Evolutionary conservation across 345 rosid genomes (phyloP).

Genomic region (Syzygium oleosum): DNA sequence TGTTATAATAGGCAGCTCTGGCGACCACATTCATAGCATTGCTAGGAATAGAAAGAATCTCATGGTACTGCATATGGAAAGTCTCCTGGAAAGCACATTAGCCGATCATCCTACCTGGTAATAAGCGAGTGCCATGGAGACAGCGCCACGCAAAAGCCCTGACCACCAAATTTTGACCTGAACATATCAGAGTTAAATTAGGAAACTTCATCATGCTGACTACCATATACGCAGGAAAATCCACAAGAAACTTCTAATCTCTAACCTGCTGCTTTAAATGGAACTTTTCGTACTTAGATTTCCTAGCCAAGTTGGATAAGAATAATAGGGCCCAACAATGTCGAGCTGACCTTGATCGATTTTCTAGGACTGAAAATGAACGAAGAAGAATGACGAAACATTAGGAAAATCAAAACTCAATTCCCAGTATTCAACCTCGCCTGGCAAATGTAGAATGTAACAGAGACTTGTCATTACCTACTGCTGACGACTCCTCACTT

Average conservation of each 20-base stretch:
- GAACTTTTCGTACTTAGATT: slow-evolving; percentile 11
- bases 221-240: neutral
- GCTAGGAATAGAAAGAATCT: neutral
- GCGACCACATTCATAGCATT: too few species aligned
- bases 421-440: neutral
- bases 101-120: neutral
- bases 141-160: neutral
- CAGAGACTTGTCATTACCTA: slow-evolving; percentile 8
- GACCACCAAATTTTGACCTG: neutral
- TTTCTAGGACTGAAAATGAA: slow-evolving; percentile 24
- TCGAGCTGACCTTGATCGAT: slow-evolving; percentile 25
- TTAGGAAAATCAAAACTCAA: neutral
- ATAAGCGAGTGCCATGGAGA: neutral
- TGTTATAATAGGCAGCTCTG: neutral
- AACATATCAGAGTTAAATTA: neutral
- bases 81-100: neutral
- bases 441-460: neutral
- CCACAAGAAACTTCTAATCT: neutral
- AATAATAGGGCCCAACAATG: slow-evolving; percentile 23
- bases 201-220: too few species aligned
- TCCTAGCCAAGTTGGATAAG: slow-evolving; percentile 30
- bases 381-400: neutral
- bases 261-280: slow-evolving; percentile 17
- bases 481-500: slow-evolving; percentile 27
- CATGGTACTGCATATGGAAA: neutral